Evolutionary conservation across 345 rosid genomes (phyloP), one percentile per base, ranked within the genome.

Genomic region (Syzygium jambos): DNA sequence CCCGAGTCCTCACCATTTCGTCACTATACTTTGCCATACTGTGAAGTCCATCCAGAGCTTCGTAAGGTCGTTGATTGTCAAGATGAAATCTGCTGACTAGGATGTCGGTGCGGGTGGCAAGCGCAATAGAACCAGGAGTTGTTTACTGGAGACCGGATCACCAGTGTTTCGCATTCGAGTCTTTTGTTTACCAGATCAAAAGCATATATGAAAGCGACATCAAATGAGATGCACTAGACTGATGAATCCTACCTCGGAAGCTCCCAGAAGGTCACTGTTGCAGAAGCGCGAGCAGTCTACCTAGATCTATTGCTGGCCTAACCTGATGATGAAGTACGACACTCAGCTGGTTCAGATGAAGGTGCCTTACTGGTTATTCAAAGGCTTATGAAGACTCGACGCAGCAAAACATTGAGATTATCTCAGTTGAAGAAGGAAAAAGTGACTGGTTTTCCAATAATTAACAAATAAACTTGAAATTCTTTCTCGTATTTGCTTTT

Each of bases 1-100:
- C 30, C 85, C 93, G 85, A 91, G 55, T 59, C 93, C 94, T 2
- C 89, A 89, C 12, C 97, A 95, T 87, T 94, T 94, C 87, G 86
- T 85, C 15, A 88, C 92, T 1, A 91, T 93, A 86, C 94, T 94
- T 23, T 92, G 92, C 34, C 92, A 90, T 84, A 88, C 99, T 2
- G 92, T 94, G 15, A 96, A 93, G 92, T 93, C 96, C 5, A 90
- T 95, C 86, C 49, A 96, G 88, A 95, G 94, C 89, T 95, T 95
- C 55, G 94, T 94, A 38, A 88, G 90, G 87, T 46, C 92, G 65
- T 87, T 94, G 94, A 88, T 93, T 4, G 94, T 91, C 10, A 91
- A 93, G 89, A 93, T 96, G 98, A 94, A 91, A 92, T 89, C 92
- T 5, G 89, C 97, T 0, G 90, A 88, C 15, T 96, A 99, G 99